Evolutionary conservation across 805 yeast species (phyloP), one percentile per base, ranked within the genome.

Genomic region (Metschnikowia kunwiensis): DNA sequence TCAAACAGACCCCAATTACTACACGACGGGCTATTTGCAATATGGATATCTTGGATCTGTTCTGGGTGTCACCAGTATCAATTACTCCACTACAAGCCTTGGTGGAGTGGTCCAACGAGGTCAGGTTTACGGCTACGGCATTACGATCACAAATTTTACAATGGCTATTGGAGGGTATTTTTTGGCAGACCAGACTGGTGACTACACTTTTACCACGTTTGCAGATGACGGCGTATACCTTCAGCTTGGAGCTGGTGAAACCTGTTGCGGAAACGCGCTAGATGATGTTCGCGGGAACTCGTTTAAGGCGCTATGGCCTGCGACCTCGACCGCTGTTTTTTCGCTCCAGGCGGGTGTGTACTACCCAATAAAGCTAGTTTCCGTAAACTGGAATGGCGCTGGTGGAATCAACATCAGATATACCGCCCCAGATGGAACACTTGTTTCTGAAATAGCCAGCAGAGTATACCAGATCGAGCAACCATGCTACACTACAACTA

Each of bases 151-250:
- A 14, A 40, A 37, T 10, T 30, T 23, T 17, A 18, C 44, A 3
- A 27, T 24, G 17, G 30, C 19, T 5, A 28, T 45, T 21, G 24
- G 37, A 0, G 49, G 48, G 3, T 42, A 32, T 34, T 44, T 44
- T 17, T 17, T 27, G 7, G 46, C 36, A 5, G 24, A 22, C 2
- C 12, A 23, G 7, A 16, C 42, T 9, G 46, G 46, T 19, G 16
- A 6, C 9, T 44, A 44, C 36, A 30, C 36, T 3, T 37, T 45
- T 27, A 32, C 29, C 20, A 14, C 42, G 29, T 11, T 4, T 4
- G 42, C 43, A 10, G 49, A 45, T 16, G 43, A 45, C 25, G 49
- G 47, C 18, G 48, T 36, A 2, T 34, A 36, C 5, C 18, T 44
- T 14, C 38, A 33, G n/a, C 30, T 44, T 12, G 43, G 48, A 6